A percentile compares a stretch with the other conserved stretches of the same genome.
Conservation (phyloP, 1,139 yeast species). For the Pichiaceae sp. region DNA sequence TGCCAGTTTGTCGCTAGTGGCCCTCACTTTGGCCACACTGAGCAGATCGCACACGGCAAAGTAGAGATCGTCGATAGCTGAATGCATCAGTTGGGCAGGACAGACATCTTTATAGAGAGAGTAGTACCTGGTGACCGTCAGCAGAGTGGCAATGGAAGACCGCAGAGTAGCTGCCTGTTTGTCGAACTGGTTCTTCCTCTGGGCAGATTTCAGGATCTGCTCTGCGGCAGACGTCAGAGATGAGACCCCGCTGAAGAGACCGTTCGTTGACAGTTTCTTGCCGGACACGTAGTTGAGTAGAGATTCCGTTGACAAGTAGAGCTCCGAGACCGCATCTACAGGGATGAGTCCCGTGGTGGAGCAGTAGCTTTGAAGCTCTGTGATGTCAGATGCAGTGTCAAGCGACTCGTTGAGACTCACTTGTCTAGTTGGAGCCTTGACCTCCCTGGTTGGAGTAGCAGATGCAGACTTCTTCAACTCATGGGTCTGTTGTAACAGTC, state of each 20-base stretch:
- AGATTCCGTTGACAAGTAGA: conserved; percentile 40
- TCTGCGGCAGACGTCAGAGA: conserved; percentile 40
- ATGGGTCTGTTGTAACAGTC: conserved; percentile 20
- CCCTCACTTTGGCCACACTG: conserved; percentile 40
- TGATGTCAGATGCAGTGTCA: background rate
- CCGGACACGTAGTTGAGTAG: conserved; percentile 30
- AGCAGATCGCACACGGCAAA: conserved; percentile 69
- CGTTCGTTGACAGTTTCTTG: conserved; percentile 27
- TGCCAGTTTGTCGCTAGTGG: conserved; percentile 16
- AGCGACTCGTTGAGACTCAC: background rate
- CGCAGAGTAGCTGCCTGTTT: conserved; percentile 25
- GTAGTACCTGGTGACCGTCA: conserved; percentile 74
- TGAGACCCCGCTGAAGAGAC: conserved; percentile 48
- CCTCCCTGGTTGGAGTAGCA: conserved; percentile 4
- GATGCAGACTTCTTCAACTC: conserved; percentile 1
- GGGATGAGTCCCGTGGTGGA: conserved; percentile 34
- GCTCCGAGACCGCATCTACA: conserved; percentile 33
- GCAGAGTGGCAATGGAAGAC: conserved; percentile 66
- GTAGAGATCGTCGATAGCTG: conserved; percentile 69
- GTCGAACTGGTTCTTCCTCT: conserved; percentile 4
- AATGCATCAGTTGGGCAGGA: conserved; percentile 68
- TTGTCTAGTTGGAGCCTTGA: background rate
- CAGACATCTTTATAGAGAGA: conserved; percentile 54
- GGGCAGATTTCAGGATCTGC: conserved; percentile 25
- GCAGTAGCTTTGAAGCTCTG: conserved; percentile 3